Conservation (phyloP, 352 stramenopile species). For the Globisporangium polare region DNA sequence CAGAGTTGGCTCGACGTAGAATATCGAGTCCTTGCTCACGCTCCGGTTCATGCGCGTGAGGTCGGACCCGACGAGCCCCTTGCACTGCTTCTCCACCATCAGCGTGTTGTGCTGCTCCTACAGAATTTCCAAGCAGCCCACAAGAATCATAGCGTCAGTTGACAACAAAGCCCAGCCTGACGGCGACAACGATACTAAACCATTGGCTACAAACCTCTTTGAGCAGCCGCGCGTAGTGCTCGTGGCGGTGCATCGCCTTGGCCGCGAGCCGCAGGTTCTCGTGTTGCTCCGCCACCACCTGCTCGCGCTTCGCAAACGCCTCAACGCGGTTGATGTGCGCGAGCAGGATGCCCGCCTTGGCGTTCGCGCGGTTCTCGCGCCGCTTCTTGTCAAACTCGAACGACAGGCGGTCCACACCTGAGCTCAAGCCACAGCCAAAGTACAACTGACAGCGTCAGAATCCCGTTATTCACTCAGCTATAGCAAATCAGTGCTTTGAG, state of each 20-base stretch:
- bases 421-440: neutral
- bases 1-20: conserved; percentile 29
- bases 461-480: too few species aligned
- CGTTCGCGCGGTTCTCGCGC: conserved; percentile 27
- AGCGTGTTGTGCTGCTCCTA: conserved; percentile 35
- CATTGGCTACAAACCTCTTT: too few species aligned
- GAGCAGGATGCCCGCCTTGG: conserved; percentile 35
- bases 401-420: conserved; percentile 30
- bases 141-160: neutral
- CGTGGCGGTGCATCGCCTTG: conserved; percentile 39
- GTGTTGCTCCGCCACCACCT: conserved; percentile 25
- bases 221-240: conserved; percentile 38
- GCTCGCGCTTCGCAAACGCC: conserved; percentile 33
- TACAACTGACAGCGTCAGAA: neutral
- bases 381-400: conserved; percentile 50
- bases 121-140: neutral
- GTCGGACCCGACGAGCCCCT: conserved; percentile 29
- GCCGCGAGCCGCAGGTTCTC: conserved; percentile 39
- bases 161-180: too few species aligned
- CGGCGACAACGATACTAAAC: too few species aligned
- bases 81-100: conserved; percentile 33
- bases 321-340: conserved; percentile 53
- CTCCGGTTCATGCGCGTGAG: conserved; percentile 26
- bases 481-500: neutral
- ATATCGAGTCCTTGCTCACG: conserved; percentile 62